Base-by-base conservation (phyloP, 2,329 filamentous ascomycete species). In the Epichloe amarillans region DNA sequence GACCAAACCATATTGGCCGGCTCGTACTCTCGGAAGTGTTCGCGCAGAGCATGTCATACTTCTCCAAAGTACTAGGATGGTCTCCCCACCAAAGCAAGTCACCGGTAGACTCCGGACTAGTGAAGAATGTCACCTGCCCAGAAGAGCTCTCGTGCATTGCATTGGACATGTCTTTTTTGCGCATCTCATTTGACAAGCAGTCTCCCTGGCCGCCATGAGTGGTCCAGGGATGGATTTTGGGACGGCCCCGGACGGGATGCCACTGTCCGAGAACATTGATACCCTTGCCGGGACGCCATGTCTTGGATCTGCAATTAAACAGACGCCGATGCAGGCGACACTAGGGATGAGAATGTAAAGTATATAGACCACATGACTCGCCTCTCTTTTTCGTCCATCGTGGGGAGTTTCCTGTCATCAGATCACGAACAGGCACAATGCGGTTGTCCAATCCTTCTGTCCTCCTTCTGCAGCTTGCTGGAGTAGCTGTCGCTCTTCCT, bases 381-480 rank as follows among this genome's bases (percentile, higher is more conserved):
- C 35, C 26, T 35, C 19, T 15, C 5, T 40, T 21, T 41, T 14
- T 7, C 19, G 8, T n/a, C 35, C 3, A 30, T 14, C 14, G 12
- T 7, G 23, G 21, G 3, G n/a, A n/a, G 5, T 5, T 3, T 44
- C 12, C 17, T 6, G 36, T 23, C 2, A 14, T 17, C 37, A 11
- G 37, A 17, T 17, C 43, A 12, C 49, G 7, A 23, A 23, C 7
- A 12, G 19, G 2, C 48, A 53, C 23, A n/a, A 57, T 57, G 55
- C 54, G 52, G 26, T 33, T 51, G 21, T 38, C 43, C 2, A 47
- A 55, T 55, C 37, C 30, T 26, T 48, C 47, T 2, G 15, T 55
- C 15, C 10, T 55, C 23, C 46, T 56, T 17, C 26, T 53, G 45
- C 53, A 45, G 43, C 50, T 55, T 21, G 50, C 38, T 35, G 50